A percentile compares a stretch with the other conserved stretches of the same genome.
Evolutionary conservation across 805 yeast genomes (phyloP).

Genomic region (Ogataea naganishii): DNA sequence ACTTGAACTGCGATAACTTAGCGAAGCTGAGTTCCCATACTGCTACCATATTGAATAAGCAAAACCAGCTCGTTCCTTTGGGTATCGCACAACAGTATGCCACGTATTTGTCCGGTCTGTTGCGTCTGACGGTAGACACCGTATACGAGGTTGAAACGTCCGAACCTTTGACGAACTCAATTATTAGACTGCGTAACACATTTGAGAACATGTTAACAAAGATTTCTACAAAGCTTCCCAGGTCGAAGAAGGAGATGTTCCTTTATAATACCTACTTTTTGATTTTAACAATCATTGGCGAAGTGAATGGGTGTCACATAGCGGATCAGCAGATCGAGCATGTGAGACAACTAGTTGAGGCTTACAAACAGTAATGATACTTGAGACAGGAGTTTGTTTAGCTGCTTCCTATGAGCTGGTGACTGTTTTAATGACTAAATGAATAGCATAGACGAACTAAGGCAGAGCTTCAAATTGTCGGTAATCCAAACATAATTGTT

Average conservation of each 20-base stretch:
- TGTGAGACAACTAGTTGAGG: conserved; percentile 34
- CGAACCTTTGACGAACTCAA: conserved; percentile 69
- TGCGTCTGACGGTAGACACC: conserved; percentile 38
- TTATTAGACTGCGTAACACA: conserved; percentile 65
- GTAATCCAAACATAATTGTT: too few relatives aligned
- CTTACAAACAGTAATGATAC: conserved; percentile 24
- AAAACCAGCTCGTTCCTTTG: conserved; percentile 35
- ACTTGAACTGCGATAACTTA: conserved; percentile 66
- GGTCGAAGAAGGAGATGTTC: conserved; percentile 55
- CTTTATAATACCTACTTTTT: conserved; percentile 65
- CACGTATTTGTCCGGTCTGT: conserved; percentile 57
- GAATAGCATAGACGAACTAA: too few relatives aligned
- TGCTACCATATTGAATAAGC: conserved; percentile 25
- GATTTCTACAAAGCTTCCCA: conserved; percentile 39
- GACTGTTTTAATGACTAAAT: too few relatives aligned
- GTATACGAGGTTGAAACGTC: conserved; percentile 26
- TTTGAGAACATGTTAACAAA: conserved; percentile 75
- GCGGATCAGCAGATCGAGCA: conserved; percentile 36
- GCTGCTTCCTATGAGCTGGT: too few relatives aligned
- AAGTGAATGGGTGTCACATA: conserved; percentile 27
- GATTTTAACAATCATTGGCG: conserved; percentile 44
- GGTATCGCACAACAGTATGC: conserved; percentile 76
- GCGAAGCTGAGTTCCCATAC: conserved; percentile 38
- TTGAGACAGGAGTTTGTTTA: too few relatives aligned
- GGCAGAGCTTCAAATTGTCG: too few relatives aligned